A percentile compares a stretch with the other conserved stretches of the same genome.
Conservation (phyloP, 306 rosid species). For the Quercus engelmannii region DNA sequence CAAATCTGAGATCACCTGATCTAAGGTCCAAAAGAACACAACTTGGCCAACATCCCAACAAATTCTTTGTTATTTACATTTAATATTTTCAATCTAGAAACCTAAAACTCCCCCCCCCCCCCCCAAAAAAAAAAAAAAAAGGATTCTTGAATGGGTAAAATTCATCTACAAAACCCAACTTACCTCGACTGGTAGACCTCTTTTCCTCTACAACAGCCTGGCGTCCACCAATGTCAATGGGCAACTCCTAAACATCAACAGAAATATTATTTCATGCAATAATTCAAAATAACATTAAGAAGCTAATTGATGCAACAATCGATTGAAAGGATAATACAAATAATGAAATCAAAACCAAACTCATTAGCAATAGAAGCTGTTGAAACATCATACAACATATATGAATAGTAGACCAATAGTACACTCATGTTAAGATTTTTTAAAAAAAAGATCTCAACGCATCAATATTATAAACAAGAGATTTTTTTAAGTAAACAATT, state of each 20-base stretch:
- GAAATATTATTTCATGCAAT: background rate
- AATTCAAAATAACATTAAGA: background rate
- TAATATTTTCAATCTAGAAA: background rate
- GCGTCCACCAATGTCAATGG: constrained; percentile 49
- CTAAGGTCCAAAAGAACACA: background rate
- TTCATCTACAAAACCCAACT: constrained; percentile 21
- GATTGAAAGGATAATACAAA: background rate
- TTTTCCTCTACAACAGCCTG: constrained; percentile 64
- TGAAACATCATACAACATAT: background rate
- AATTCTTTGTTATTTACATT: too few species aligned
- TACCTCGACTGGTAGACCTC: constrained; percentile 79
- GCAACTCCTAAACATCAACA: constrained; percentile 61
- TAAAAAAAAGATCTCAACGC: background rate
- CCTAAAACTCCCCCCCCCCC: background rate
- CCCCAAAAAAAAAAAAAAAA: background rate
- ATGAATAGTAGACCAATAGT: background rate
- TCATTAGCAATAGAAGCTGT: background rate
- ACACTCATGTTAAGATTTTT: background rate
- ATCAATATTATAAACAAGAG: background rate
- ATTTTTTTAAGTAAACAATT: background rate
- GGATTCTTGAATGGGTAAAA: background rate
- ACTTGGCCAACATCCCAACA: background rate
- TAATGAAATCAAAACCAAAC: background rate
- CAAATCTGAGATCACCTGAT: background rate
- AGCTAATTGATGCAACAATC: background rate